Evolutionary conservation across 2,329 filamentous ascomycete species (phyloP).

Genomic region (Endocalyx cinctus): DNA sequence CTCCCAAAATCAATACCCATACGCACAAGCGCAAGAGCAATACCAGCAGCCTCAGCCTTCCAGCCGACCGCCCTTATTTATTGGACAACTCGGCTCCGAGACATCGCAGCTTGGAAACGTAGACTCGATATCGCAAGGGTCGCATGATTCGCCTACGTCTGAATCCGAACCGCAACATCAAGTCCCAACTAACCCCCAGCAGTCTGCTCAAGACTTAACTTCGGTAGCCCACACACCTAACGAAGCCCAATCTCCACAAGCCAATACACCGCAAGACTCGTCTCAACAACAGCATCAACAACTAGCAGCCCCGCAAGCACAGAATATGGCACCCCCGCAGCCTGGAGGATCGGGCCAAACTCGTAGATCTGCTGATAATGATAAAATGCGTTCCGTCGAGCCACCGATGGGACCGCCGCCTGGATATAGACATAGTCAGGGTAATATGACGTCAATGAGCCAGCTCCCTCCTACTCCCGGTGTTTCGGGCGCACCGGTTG

Average conservation of each 20-base stretch:
- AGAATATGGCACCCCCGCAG: slow-evolving; percentile 45
- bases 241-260: slow-evolving; percentile 17
- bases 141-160: slow-evolving; percentile 53
- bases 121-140: slow-evolving; percentile 59
- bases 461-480: slow-evolving; percentile 37
- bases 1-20: slow-evolving; percentile 31
- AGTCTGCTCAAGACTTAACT: slow-evolving; percentile 40
- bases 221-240: slow-evolving; percentile 30
- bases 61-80: slow-evolving; percentile 21
- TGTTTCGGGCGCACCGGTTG: slow-evolving; percentile 28
- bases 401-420: slow-evolving; percentile 43
- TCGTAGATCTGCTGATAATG: slow-evolving; percentile 46
- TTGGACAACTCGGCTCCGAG: slow-evolving; percentile 24
- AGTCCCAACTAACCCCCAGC: slow-evolving; percentile 34
- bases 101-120: slow-evolving; percentile 42
- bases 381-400: slow-evolving; percentile 43
- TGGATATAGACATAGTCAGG: slow-evolving; percentile 48
- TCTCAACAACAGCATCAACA: slow-evolving; percentile 13
- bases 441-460: slow-evolving; percentile 37
- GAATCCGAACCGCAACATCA: slow-evolving; percentile 51
- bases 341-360: slow-evolving; percentile 37
- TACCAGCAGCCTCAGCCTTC: slow-evolving; percentile 26
- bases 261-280: slow-evolving; percentile 19
- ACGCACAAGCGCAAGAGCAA: slow-evolving; percentile 24
- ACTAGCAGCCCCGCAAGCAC: too few species aligned